Conservation (phyloP, 176 grass and related monocot genomes). For the Phragmites australis region DNA sequence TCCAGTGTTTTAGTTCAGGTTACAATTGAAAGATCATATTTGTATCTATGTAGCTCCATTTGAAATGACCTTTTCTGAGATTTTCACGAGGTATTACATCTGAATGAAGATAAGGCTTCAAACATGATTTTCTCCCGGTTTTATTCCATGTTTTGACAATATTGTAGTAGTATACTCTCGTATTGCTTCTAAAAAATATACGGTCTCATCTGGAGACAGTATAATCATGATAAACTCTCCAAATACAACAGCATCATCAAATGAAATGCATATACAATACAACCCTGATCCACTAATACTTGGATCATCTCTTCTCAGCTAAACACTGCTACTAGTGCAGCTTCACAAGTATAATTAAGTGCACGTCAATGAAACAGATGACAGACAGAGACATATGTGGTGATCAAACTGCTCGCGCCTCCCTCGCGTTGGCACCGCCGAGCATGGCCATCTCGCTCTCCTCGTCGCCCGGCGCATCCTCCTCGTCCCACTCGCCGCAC, state of each 20-base stretch:
- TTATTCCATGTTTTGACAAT: background rate
- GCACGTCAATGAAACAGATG: background rate
- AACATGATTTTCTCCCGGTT: background rate
- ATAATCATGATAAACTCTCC: background rate
- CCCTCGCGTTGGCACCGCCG: background rate
- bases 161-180: background rate
- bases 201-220: background rate
- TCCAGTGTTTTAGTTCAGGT: background rate
- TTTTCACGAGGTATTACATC: background rate
- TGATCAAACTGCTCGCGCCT: constrained; percentile 41
- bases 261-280: background rate
- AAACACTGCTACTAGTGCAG: background rate
- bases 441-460: background rate
- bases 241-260: background rate
- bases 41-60: background rate
- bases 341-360: background rate
- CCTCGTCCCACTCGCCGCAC: constrained; percentile 52
- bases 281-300: constrained; percentile 35
- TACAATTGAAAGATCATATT: background rate
- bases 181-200: background rate
- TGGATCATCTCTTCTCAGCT: constrained; percentile 17
- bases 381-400: too few species aligned
- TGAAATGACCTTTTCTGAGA: background rate
- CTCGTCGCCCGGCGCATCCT: constrained; percentile 44
- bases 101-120: background rate